A percentile compares a stretch with the other conserved stretches of the same genome.
Conservation (phyloP, 129 eudicot genomes). For the Artemisia argyi region DNA sequence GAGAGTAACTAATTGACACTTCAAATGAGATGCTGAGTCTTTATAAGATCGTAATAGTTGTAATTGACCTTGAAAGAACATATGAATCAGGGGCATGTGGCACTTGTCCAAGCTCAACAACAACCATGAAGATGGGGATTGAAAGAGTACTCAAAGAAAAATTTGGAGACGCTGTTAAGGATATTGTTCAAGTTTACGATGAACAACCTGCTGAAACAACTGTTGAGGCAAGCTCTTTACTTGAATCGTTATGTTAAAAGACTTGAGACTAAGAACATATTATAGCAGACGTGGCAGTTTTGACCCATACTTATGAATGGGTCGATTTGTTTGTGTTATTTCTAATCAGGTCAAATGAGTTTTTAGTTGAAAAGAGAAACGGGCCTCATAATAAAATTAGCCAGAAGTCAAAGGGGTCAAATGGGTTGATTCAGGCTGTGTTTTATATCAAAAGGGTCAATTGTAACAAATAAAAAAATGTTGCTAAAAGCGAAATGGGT, state of each 20-base stretch:
- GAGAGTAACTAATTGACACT: not conserved
- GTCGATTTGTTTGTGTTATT: not conserved
- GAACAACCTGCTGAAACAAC: constrained; percentile 59
- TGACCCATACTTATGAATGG: not conserved
- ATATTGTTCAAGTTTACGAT: constrained; percentile 72
- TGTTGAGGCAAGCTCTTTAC: constrained; percentile 53
- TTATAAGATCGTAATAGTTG: too few relatives aligned
- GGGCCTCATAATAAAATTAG: not conserved
- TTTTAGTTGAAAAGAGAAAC: not conserved
- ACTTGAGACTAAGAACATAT: not conserved
- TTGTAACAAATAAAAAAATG: too few relatives aligned
- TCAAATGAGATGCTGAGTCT: not conserved
- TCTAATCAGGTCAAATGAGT: not conserved
- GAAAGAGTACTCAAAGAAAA: constrained; percentile 85
- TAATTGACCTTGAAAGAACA: not conserved
- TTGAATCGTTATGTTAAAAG: not conserved
- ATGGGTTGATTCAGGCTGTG: not conserved
- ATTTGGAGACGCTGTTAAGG: constrained; percentile 83
- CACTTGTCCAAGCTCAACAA: constrained; percentile 91
- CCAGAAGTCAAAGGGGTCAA: not conserved
- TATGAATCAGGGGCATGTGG: constrained; percentile 81
- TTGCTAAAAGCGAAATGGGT: too few relatives aligned
- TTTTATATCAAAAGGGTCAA: too few relatives aligned
- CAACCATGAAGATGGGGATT: constrained; percentile 95
- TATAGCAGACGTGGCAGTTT: too few relatives aligned